Evolutionary conservation across 345 rosid genomes (phyloP).

Genomic region (Hypericum perforatum): DNA sequence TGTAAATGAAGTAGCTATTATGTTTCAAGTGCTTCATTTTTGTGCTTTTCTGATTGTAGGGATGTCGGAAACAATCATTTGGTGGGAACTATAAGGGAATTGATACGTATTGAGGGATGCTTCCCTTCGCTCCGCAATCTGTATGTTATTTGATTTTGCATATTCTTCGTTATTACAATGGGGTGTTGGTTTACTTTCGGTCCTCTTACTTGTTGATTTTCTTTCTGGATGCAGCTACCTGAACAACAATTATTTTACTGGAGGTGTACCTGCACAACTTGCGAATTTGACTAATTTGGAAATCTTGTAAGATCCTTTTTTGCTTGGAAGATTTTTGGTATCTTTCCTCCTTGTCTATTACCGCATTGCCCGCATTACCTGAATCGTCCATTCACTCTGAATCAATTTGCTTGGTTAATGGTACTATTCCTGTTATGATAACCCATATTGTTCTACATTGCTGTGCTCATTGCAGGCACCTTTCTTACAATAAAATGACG

Average conservation of each 20-base stretch:
- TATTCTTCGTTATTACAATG: neutral
- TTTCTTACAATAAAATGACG: slow-evolving; percentile 75
- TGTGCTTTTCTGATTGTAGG: slow-evolving; percentile 24
- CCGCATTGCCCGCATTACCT: neutral
- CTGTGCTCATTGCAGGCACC: slow-evolving; percentile 41
- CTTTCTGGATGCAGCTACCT: slow-evolving; percentile 41
- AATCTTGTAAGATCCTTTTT: slow-evolving; percentile 53
- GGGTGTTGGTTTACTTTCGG: neutral
- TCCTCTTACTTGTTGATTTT: neutral
- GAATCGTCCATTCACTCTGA: neutral
- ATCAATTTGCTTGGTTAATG: neutral
- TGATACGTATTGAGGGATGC: slow-evolving; percentile 81
- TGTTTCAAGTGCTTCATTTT: slow-evolving; percentile 1
- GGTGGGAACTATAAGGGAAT: slow-evolving; percentile 88
- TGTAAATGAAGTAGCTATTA: neutral
- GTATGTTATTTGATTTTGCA: slow-evolving; percentile 33
- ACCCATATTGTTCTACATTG: slow-evolving; percentile 3
- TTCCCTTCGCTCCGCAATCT: slow-evolving; percentile 80
- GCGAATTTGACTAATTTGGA: slow-evolving; percentile 82
- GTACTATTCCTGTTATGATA: neutral
- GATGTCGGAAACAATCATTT: slow-evolving; percentile 92
- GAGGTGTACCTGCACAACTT: slow-evolving; percentile 90
- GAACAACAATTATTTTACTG: slow-evolving; percentile 82
- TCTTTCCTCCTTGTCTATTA: neutral
- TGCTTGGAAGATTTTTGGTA: neutral